A percentile compares a stretch with the other conserved stretches of the same genome.
These are phyloP conservation scores for Mycena kentingensis DNA, from an alignment of 768 basidiomycete genomes.

Conservation along the genomic window DNA sequence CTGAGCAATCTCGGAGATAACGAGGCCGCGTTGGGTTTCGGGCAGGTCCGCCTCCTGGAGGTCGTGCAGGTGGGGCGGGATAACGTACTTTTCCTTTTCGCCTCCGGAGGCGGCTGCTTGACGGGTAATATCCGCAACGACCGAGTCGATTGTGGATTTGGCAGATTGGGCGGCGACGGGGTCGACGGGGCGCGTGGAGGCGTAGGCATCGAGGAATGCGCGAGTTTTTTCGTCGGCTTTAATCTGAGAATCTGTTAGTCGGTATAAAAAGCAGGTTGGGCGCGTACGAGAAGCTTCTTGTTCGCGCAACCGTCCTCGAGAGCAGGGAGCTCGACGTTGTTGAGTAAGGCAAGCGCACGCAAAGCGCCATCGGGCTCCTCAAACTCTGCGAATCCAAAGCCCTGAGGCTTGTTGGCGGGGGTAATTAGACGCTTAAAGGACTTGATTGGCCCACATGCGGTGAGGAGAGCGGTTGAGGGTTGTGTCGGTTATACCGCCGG, in stretches of 20 bases:
- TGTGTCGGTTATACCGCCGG: slow-evolving; percentile 83
- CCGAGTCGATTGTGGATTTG: slow-evolving; percentile 61
- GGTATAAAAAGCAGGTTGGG: slow-evolving; percentile 49
- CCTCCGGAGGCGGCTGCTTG: slow-evolving; percentile 74
- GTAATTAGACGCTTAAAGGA: slow-evolving; percentile 93
- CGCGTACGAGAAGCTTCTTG: slow-evolving; percentile 62
- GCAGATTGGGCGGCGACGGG: slow-evolving; percentile 49
- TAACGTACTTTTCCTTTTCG: slow-evolving; percentile 85
- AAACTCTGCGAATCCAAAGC: slow-evolving; percentile 96
- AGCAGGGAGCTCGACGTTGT: slow-evolving; percentile 52
- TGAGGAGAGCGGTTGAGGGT: slow-evolving; percentile 79
- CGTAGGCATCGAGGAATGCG: slow-evolving; percentile 83
- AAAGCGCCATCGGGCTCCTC: slow-evolving; percentile 92
- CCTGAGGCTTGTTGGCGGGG: slow-evolving; percentile 90
- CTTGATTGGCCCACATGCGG: slow-evolving; percentile 83
- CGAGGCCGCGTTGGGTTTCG: slow-evolving; percentile 88
- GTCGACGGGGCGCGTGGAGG: slow-evolving; percentile 29
- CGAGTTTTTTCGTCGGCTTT: slow-evolving; percentile 97
- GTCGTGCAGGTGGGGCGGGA: slow-evolving; percentile 96
- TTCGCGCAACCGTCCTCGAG: slow-evolving; percentile 50
- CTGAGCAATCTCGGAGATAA: slow-evolving; percentile 94
- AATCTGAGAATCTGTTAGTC: slow-evolving; percentile 59
- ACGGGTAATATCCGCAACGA: slow-evolving; percentile 72
- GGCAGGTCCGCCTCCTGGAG: slow-evolving; percentile 96
- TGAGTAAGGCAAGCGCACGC: slow-evolving; percentile 57